phyloP scores from a whole-genome alignment of 129 eudicot genomes.

The Flaveria linearis region DNA sequence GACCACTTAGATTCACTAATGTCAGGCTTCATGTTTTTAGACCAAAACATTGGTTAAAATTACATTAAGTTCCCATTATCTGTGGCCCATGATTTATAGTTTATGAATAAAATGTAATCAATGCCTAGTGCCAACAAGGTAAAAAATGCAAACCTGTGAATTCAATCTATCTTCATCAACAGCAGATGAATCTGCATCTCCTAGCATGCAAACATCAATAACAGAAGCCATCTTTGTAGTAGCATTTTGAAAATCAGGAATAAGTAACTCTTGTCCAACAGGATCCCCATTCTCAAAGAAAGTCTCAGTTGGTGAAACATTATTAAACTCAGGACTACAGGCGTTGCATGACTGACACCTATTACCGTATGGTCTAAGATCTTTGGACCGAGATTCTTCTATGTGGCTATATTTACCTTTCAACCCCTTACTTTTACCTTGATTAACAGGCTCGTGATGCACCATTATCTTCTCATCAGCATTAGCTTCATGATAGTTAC shows the following conservation, averaged over 20 bases:
- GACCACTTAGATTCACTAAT: neutral
- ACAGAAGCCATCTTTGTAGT: constrained; percentile 24
- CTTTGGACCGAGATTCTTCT: constrained; percentile 43
- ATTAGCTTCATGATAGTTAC: constrained; percentile 40
- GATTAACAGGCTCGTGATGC: constrained; percentile 27
- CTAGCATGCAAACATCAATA: constrained; percentile 33
- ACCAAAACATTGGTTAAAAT: neutral
- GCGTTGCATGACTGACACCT: constrained; percentile 38
- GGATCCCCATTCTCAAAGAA: constrained; percentile 33
- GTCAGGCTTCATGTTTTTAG: neutral
- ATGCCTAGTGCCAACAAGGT: neutral
- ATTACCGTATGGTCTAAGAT: constrained; percentile 32
- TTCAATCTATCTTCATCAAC: constrained; percentile 29
- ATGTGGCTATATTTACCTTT: constrained; percentile 38
- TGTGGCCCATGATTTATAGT: neutral
- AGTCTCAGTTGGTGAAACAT: constrained; percentile 28
- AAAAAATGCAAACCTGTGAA: constrained; percentile 52
- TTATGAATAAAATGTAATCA: neutral
- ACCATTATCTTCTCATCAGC: constrained; percentile 43
- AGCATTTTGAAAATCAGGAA: constrained; percentile 26
- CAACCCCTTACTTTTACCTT: constrained; percentile 39
- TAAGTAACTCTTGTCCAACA: constrained; percentile 36
- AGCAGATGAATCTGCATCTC: constrained; percentile 31
- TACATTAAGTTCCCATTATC: neutral
- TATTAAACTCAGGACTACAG: constrained; percentile 31